Evolutionary conservation across 2,329 filamentous ascomycete species (phyloP).

Genomic region (Fusarium pseudocircinatum): DNA sequence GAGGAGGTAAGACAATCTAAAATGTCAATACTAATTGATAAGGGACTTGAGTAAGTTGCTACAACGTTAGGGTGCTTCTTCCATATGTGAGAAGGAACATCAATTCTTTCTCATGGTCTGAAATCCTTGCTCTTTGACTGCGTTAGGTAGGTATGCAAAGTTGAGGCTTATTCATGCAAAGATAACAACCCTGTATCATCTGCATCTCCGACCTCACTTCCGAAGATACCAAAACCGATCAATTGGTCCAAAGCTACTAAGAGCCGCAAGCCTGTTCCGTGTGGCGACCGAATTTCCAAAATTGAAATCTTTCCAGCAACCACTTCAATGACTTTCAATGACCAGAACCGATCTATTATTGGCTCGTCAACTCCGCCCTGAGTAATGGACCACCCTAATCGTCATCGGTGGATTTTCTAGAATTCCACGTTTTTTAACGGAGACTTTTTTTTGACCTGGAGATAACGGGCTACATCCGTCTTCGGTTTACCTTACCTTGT

Average conservation of each 20-base stretch:
- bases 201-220: slow-evolving; percentile 5
- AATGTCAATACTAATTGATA: not conserved
- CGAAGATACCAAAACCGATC: not conserved
- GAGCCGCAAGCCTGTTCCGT: not conserved
- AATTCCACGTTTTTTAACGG: slow-evolving; percentile 6
- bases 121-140: not conserved
- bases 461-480: slow-evolving; percentile 11
- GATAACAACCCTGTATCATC: slow-evolving; percentile 9
- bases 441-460: slow-evolving; percentile 1
- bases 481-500: not conserved
- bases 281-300: slow-evolving; percentile 24
- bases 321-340: not conserved
- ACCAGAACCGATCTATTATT: slow-evolving; percentile 4
- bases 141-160: not conserved
- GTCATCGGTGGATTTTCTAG: slow-evolving; percentile 33
- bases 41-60: no score
- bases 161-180: not conserved
- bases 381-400: slow-evolving; percentile 28
- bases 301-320: not conserved
- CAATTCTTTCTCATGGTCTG: not conserved
- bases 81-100: not conserved
- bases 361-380: slow-evolving; percentile 4
- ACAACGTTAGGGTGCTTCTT: not conserved
- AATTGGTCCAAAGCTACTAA: not conserved
- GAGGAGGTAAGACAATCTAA: not conserved